Base-by-base conservation (phyloP, 1,139 yeast species). In the Groenewaldozyma sp. region DNA sequence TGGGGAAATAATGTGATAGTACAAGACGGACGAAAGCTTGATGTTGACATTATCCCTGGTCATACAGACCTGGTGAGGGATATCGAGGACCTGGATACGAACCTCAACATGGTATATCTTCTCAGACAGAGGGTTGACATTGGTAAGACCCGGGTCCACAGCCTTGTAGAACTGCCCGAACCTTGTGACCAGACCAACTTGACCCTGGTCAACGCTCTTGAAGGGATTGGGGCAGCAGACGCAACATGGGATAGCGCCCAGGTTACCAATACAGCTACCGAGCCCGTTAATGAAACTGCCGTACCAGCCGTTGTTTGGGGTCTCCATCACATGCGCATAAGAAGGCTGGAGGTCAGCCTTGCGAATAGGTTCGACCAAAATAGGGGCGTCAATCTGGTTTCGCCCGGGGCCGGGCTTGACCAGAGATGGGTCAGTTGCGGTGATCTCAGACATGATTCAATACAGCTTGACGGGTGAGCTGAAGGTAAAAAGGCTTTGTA, bases 41-140 rank as follows among this genome's bases (percentile, higher is more conserved):
- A 79, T 74, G 44, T 73, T 67, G 48, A 80, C 83, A 49, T 80
- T 80, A 58, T 80, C 88, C 56, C 74, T 71, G 22, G 88, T 79
- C 64, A 79, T 72, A 61, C 84, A 78, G 32, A 69, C 66, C 55
- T 78, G 82, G 20, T 76, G 74, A 1, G 86, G 83, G 35, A 80
- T 72, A 48, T 79, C 86, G 51, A 73, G 61, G 34, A 78, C 78
- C 55, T 71, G 76, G 47, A 77, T 68, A 62, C 74, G 73, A 49
- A 79, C 71, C 46, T 72, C 70, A 14, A 77, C 80, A 35, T 59
- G 55, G 44, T 65, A 63, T 51, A 80, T 59, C 45, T 64, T 71
- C 54, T 80, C 87, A 36, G 78, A 68, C 67, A 80, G 67, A 13
- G 78, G 76, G 56, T 79, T 79, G 40, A 80, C 77, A 51, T 74